Percentiles rank a stretch among this genome's conserved stretches.
Evolutionary conservation across 441 rosid species (phyloP).

Genomic region (Manihot esculenta): DNA sequence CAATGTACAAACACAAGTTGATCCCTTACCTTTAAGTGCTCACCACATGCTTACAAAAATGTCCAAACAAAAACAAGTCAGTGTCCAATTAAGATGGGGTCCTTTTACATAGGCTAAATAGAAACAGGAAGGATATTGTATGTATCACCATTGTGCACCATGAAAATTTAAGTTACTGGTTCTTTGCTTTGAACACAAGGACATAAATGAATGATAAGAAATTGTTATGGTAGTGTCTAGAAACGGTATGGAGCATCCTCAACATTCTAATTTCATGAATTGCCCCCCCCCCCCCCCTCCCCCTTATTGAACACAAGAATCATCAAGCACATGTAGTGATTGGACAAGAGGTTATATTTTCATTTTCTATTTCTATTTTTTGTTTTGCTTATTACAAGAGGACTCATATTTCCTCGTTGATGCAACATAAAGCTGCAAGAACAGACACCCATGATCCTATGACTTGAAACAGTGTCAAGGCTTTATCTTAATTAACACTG

Average conservation of each 20-base stretch:
- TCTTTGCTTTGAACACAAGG: too few relatives aligned
- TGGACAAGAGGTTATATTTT: constrained; percentile 15
- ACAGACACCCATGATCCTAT: background rate
- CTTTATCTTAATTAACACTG: background rate
- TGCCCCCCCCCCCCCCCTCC: constrained; percentile 14
- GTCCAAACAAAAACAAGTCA: constrained; percentile 20
- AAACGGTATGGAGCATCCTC: constrained; percentile 11
- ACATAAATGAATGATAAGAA: too few relatives aligned
- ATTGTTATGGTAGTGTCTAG: constrained; percentile 4
- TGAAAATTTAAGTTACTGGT: too few relatives aligned
- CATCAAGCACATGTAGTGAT: constrained; percentile 28
- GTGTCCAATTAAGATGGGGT: constrained; percentile 26
- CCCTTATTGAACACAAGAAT: background rate
- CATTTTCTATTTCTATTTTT: too few relatives aligned
- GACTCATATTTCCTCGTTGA: constrained; percentile 10
- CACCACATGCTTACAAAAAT: constrained; percentile 5
- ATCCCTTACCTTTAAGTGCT: background rate
- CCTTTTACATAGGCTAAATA: constrained; percentile 18
- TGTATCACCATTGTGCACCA: constrained; percentile 20
- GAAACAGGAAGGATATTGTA: constrained; percentile 12
- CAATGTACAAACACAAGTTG: background rate
- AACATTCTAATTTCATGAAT: background rate
- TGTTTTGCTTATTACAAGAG: too few relatives aligned
- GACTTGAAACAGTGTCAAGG: constrained; percentile 11
- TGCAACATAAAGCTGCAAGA: constrained; percentile 25